Evolutionary conservation across 2,329 filamentous ascomycete genomes (phyloP).

Genomic region (Penicillium sp.): DNA sequence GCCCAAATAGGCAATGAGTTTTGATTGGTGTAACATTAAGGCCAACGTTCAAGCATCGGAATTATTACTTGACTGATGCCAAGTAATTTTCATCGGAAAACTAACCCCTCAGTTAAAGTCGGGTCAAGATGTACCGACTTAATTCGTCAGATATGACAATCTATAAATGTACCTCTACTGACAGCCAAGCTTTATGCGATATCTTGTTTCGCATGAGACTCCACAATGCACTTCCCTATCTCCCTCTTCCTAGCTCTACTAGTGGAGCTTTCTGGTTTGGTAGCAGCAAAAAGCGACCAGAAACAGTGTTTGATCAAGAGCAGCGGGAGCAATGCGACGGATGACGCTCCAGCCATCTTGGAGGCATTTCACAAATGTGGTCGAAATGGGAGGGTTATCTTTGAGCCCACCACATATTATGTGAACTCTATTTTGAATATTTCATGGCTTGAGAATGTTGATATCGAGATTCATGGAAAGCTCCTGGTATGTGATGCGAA

Average conservation of each 20-base stretch:
- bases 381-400: conserved; percentile 52
- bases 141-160: neutral
- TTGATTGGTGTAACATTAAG: neutral
- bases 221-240: neutral
- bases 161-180: neutral
- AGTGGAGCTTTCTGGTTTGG: neutral
- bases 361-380: conserved; percentile 53
- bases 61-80: neutral
- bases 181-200: neutral
- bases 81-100: neutral
- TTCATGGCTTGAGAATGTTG: conserved; percentile 47
- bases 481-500: conserved; percentile 40
- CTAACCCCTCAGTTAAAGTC: neutral
- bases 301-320: neutral
- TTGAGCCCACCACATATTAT: conserved; percentile 52
- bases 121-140: neutral
- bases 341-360: conserved; percentile 56
- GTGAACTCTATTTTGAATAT: conserved; percentile 54
- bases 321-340: conserved; percentile 17
- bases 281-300: neutral
- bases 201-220: neutral
- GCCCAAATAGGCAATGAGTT: neutral
- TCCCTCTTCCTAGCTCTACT: neutral
- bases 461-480: conserved; percentile 52
- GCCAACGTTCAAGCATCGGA: neutral